These are phyloP conservation scores for Phytopythium montanum DNA, from an alignment of 352 stramenopile species.

Conservation along the genomic window DNA sequence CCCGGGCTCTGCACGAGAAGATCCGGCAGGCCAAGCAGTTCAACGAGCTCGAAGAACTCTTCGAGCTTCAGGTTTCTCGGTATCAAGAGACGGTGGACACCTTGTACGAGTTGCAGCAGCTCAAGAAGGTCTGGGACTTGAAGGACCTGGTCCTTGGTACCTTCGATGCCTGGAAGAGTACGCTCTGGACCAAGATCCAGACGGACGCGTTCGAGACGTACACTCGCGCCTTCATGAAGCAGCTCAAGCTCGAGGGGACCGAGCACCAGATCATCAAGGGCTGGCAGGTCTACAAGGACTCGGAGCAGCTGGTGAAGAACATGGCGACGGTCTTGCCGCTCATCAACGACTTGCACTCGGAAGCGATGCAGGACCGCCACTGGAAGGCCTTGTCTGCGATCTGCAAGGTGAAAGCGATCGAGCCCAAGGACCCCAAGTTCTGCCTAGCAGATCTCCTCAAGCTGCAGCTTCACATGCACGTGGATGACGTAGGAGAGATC, in stretches of 20 bases:
- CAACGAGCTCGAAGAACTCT: slow-evolving; percentile 85
- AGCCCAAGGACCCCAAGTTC: slow-evolving; percentile 81
- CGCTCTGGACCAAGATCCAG: slow-evolving; percentile 78
- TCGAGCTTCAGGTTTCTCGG: slow-evolving; percentile 85
- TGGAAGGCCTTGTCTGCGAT: slow-evolving; percentile 88
- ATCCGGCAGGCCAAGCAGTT: slow-evolving; percentile 83
- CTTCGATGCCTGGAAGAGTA: slow-evolving; percentile 86
- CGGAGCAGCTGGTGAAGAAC: slow-evolving; percentile 85
- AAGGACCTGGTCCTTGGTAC: slow-evolving; percentile 79
- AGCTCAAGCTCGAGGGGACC: slow-evolving; percentile 77
- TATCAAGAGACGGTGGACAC: slow-evolving; percentile 90
- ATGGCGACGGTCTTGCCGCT: slow-evolving; percentile 84
- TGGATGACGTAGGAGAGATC: slow-evolving; percentile 85
- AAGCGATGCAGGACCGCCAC: slow-evolving; percentile 93
- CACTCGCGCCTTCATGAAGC: slow-evolving; percentile 80
- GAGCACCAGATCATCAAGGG: slow-evolving; percentile 85
- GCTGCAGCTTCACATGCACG: slow-evolving; percentile 75
- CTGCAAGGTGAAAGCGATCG: slow-evolving; percentile 86
- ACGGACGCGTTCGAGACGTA: slow-evolving; percentile 78
- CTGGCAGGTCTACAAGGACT: slow-evolving; percentile 88
- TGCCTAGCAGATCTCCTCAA: slow-evolving; percentile 82
- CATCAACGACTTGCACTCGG: slow-evolving; percentile 94
- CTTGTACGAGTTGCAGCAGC: slow-evolving; percentile 79
- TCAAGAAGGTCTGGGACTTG: slow-evolving; percentile 87
- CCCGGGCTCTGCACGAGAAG: slow-evolving; percentile 59